A percentile compares a stretch with the other conserved stretches of the same genome.
phyloP scores from a whole-genome alignment of 176 grass and related monocot species.

The Zea luxurians region DNA sequence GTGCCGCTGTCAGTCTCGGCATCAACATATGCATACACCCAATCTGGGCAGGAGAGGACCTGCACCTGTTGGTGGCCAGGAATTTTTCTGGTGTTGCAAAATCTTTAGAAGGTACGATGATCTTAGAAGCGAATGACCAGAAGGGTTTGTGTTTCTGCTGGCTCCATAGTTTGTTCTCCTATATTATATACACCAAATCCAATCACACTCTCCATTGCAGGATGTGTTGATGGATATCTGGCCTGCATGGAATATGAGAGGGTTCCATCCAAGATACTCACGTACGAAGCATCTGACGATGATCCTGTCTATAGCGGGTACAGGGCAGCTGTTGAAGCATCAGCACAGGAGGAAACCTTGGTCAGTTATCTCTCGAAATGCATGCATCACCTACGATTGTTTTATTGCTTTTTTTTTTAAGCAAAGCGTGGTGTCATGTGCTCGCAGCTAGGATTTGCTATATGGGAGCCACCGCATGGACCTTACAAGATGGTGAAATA shows the following conservation, averaged over 20 bases:
- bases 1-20: constrained; percentile 62
- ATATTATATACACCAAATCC: not conserved
- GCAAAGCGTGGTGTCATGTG: not conserved
- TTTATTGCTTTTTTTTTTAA: not conserved
- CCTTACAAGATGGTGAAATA: constrained; percentile 85
- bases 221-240: constrained; percentile 87
- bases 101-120: constrained; percentile 78
- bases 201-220: constrained; percentile 32
- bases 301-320: constrained; percentile 89
- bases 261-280: constrained; percentile 87
- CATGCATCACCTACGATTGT: not conserved
- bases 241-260: constrained; percentile 86
- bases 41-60: constrained; percentile 95
- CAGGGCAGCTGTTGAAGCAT: constrained; percentile 76
- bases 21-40: constrained; percentile 88
- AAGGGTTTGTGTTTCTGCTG: not conserved
- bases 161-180: not conserved
- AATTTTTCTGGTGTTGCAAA: constrained; percentile 73
- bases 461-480: constrained; percentile 94
- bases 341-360: constrained; percentile 75
- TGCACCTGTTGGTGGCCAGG: constrained; percentile 79
- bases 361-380: constrained; percentile 41
- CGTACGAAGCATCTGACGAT: constrained; percentile 84
- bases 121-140: not conserved
- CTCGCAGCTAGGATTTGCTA: constrained; percentile 79